Evolutionary conservation across 805 yeast genomes (phyloP), one percentile per base, ranked within the genome.

Genomic region (Grigorovia transvaalensis): DNA sequence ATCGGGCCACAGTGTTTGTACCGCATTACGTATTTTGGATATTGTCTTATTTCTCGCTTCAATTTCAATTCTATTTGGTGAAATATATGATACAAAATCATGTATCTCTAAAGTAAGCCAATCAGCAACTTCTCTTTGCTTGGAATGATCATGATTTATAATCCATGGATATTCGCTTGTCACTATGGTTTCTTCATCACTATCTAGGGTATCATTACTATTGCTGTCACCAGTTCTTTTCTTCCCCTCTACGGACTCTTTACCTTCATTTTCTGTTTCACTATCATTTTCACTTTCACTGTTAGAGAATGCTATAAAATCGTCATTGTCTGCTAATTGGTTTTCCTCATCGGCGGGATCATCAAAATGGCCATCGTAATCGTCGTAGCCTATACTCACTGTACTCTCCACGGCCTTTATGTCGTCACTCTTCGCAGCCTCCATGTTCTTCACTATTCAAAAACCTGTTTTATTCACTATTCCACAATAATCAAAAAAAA

Each of bases 101-200:
- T 77, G 78, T 56, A 91, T 86, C 65, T 91, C 98, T 67, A 77
- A 73, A 3, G 93, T 85, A 20, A 91, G 74, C 93, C 96, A 88
- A 58, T 85, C 90, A 1, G 90, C 82, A 38, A 89, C 80, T 59
- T 86, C 95, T 56, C 77, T 75, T 63, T 85, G 89, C 50, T 72
- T 78, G 1, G 88, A 79, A 62, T 87, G 95, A 59, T 87, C 91
- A 57, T 82, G 85, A 54, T 82, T 80, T 50, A 80, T 74, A 23
- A 86, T 76, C 96, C 96, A 88, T 0, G 95, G 95, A 54, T 62
- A 69, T 49, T 68, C 72, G 0, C 57, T 45, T 8, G 18, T 46
- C 1, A 45, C 54, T 11, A 15, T 17, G 9, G 44, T 40, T 7
- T 27, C 33, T 13, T 50, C 41, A 12, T 9, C 30, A 19, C 43